These are phyloP conservation scores for Platismatia glauca DNA, from an alignment of 495 filamentous ascomycete genomes.

Conservation along the genomic window DNA sequence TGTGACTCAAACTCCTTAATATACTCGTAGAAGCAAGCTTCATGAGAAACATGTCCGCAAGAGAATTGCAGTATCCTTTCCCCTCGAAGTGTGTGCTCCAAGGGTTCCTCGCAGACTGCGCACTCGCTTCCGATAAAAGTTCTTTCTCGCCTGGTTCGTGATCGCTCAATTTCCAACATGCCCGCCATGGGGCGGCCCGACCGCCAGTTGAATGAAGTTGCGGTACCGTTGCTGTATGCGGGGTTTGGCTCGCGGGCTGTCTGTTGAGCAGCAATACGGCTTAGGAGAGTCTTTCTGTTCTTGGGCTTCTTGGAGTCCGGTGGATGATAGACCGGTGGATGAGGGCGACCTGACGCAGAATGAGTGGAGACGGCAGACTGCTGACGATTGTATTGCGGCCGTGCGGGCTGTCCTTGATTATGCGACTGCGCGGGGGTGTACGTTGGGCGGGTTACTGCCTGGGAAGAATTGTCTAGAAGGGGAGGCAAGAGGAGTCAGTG, in stretches of 20 bases:
- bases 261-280: slow-evolving; percentile 23
- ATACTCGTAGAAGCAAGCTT: slow-evolving; percentile 98
- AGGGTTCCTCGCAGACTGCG: slow-evolving; percentile 91
- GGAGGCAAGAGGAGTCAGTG: slow-evolving; percentile 27
- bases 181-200: slow-evolving; percentile 56
- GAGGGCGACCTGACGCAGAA: slow-evolving; percentile 21
- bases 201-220: slow-evolving; percentile 40
- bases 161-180: slow-evolving; percentile 68
- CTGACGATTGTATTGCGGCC: slow-evolving; percentile 20
- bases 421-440: slow-evolving; percentile 20
- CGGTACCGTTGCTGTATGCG: slow-evolving; percentile 31
- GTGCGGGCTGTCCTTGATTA: slow-evolving; percentile 9
- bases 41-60: slow-evolving; percentile 90
- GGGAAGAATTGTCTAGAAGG: slow-evolving; percentile 42
- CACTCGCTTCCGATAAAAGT: slow-evolving; percentile 94
- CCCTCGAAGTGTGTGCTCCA: slow-evolving; percentile 92
- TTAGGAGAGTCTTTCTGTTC: slow-evolving; percentile 19
- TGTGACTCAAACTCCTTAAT: slow-evolving; percentile 93
- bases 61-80: slow-evolving; percentile 95
- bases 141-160: slow-evolving; percentile 74
- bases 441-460: slow-evolving; percentile 27
- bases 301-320: slow-evolving; percentile 22
- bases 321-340: slow-evolving; percentile 19
- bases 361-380: slow-evolving; percentile 23
- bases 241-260: slow-evolving; percentile 20